phyloP scores from a whole-genome alignment of 2,329 filamentous ascomycete species.

The Domatiomyces globalis region DNA sequence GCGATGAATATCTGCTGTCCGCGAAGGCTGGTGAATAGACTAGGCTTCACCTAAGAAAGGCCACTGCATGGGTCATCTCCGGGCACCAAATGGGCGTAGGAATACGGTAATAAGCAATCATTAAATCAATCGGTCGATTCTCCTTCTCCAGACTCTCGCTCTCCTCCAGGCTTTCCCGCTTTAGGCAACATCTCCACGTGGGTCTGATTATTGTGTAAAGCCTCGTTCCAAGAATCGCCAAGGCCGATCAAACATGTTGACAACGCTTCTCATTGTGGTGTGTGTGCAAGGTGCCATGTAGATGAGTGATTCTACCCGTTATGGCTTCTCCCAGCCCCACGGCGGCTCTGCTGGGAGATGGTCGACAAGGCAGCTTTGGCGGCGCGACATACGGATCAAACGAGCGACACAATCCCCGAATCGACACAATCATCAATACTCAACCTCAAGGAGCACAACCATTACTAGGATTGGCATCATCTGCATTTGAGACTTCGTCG shows the following conservation, averaged over 20 bases:
- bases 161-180: too few relatives aligned
- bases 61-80: too few relatives aligned
- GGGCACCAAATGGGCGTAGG: too few relatives aligned
- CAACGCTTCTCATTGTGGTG: background rate
- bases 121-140: too few relatives aligned
- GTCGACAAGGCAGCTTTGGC: background rate
- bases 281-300: background rate
- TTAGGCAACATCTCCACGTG: too few relatives aligned
- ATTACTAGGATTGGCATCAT: slow-evolving; percentile 1
- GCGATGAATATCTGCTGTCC: too few relatives aligned
- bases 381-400: background rate
- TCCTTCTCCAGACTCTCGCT: too few relatives aligned
- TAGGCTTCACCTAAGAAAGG: too few relatives aligned
- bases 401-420: slow-evolving; percentile 11
- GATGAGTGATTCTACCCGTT: background rate
- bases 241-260: background rate
- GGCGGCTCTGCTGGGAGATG: background rate
- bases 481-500: slow-evolving; percentile 12
- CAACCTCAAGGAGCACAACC: slow-evolving; percentile 5
- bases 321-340: background rate
- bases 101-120: too few relatives aligned
- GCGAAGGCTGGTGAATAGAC: too few relatives aligned
- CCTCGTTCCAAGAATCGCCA: too few relatives aligned
- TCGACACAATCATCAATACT: slow-evolving; percentile 9
- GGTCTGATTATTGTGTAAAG: too few relatives aligned